Conservation (phyloP, 1,284 basidiomycete species). For the Amylostereum chailletii region DNA sequence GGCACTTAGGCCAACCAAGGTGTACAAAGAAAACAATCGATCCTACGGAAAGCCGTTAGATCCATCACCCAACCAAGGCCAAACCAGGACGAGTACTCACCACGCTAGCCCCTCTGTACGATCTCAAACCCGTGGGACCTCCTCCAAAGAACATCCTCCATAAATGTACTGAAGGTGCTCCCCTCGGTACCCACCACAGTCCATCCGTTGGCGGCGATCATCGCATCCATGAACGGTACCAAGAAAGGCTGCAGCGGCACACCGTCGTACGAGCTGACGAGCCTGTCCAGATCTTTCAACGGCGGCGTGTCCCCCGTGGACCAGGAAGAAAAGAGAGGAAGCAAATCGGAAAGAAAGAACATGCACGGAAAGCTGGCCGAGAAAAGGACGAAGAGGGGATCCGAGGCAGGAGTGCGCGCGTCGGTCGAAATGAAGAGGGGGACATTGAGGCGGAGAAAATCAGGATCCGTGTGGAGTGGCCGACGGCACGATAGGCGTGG, state of each 20-base stretch:
- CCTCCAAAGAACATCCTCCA: constrained; percentile 59
- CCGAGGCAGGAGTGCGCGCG: constrained; percentile 31
- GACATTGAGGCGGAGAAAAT: constrained; percentile 38
- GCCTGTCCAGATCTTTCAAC: constrained; percentile 26
- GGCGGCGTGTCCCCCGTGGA: not conserved
- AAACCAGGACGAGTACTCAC: too few relatives aligned
- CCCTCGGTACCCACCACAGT: constrained; percentile 57
- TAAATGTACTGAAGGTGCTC: constrained; percentile 68
- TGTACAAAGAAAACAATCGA: too few relatives aligned
- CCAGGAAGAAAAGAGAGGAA: not conserved
- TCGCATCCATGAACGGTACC: constrained; percentile 59
- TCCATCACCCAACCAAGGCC: too few relatives aligned
- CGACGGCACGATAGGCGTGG: constrained; percentile 25
- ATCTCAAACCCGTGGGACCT: constrained; percentile 45
- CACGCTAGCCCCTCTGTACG: constrained; percentile 36
- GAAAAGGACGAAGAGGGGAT: constrained; percentile 42
- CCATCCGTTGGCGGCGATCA: constrained; percentile 50
- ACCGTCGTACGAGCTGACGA: constrained; percentile 46
- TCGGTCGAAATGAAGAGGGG: constrained; percentile 73
- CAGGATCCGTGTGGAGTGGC: constrained; percentile 21
- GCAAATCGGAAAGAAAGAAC: constrained; percentile 58
- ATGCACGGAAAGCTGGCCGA: constrained; percentile 58
- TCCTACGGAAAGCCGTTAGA: too few relatives aligned
- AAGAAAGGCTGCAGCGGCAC: constrained; percentile 41
- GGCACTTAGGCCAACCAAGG: too few relatives aligned